A percentile compares a stretch with the other conserved stretches of the same genome.
Conservation (phyloP, 345 rosid genomes). For the Trapa incisa region DNA sequence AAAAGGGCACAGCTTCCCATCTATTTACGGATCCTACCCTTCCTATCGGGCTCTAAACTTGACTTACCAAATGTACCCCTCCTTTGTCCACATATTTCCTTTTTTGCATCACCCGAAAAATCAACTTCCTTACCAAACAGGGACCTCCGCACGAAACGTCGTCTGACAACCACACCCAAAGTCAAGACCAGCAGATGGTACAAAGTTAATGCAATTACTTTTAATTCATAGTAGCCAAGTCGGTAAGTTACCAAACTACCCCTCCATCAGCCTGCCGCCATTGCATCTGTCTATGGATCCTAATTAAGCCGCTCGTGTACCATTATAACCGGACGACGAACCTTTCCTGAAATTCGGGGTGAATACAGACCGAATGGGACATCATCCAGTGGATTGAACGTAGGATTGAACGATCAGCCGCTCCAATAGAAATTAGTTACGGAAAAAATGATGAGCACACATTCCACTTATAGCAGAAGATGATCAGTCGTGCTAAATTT, state of each 20-base stretch:
- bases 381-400: not conserved
- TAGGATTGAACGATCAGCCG: not conserved
- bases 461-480: no score
- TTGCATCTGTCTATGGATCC: no score
- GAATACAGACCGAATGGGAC: not conserved
- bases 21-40: conserved; percentile 1
- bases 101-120: not conserved
- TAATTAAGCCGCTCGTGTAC: not conserved
- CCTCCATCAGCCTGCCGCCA: no score
- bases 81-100: not conserved
- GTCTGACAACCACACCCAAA: no score
- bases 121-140: no score
- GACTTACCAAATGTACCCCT: not conserved
- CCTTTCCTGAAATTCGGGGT: not conserved
- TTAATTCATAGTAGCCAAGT: no score
- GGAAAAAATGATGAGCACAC: not conserved
- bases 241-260: not conserved
- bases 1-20: not conserved
- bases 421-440: not conserved
- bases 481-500: no score
- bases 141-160: no score
- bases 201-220: no score
- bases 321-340: not conserved
- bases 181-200: no score
- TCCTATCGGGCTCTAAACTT: not conserved